Evolutionary conservation across 2,329 filamentous ascomycete genomes (phyloP).

Genomic region (Alternaria alternata): DNA sequence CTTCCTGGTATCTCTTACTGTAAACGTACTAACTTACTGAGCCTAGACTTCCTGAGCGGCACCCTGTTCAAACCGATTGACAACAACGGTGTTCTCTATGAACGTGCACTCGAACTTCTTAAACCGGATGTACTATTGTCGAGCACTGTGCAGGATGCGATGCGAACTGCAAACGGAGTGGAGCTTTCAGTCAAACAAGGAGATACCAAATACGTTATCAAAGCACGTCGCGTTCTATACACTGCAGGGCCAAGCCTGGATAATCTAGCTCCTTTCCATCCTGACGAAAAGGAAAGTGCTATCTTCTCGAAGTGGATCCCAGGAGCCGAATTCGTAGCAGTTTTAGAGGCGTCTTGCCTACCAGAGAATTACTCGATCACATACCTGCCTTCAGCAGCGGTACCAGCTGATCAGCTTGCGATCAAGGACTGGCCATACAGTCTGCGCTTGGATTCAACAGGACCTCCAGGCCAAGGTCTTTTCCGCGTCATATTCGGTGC

Average conservation of each 20-base stretch:
- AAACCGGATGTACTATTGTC: slow-evolving; percentile 20
- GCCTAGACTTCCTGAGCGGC: slow-evolving; percentile 9
- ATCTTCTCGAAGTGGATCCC: slow-evolving; percentile 20
- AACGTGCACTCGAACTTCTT: slow-evolving; percentile 30
- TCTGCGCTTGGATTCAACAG: slow-evolving; percentile 29
- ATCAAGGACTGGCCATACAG: slow-evolving; percentile 27
- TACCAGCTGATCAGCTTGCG: slow-evolving; percentile 23
- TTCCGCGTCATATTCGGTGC: slow-evolving; percentile 29
- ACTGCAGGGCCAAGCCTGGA: slow-evolving; percentile 21
- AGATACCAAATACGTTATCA: slow-evolving; percentile 17
- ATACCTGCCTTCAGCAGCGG: slow-evolving; percentile 15
- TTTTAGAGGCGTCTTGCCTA: slow-evolving; percentile 29
- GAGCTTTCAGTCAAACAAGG: slow-evolving; percentile 15
- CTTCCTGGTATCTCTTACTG: neutral
- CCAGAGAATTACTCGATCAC: slow-evolving; percentile 27
- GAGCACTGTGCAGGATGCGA: slow-evolving; percentile 13
- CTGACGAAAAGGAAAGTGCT: slow-evolving; percentile 20
- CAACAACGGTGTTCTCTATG: slow-evolving; percentile 33
- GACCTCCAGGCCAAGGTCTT: slow-evolving; percentile 19
- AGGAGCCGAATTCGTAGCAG: slow-evolving; percentile 21
- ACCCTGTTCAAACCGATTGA: slow-evolving; percentile 21
- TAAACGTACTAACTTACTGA: neutral
- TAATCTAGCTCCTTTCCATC: slow-evolving; percentile 22
- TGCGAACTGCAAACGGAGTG: slow-evolving; percentile 7
- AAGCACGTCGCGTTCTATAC: slow-evolving; percentile 29